A percentile compares a stretch with the other conserved stretches of the same genome.
phyloP scores from a whole-genome alignment of 1,284 basidiomycete genomes.

The Cryptococcus sp. region DNA sequence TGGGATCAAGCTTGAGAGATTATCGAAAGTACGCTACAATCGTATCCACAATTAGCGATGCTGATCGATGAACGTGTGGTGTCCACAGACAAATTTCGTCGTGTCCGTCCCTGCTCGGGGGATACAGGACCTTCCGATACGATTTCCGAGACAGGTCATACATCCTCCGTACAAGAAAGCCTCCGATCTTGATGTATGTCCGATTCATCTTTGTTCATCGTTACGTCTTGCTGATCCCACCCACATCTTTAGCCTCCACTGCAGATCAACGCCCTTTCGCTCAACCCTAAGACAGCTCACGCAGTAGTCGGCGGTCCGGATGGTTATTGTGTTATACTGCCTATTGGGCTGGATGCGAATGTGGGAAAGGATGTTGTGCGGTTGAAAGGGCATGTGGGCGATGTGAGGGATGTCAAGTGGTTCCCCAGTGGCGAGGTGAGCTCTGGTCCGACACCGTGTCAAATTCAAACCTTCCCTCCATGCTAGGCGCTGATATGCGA shows the following conservation, averaged over 20 bases:
- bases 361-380: slow-evolving; percentile 22
- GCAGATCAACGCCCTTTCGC: slow-evolving; percentile 46
- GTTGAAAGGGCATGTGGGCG: slow-evolving; percentile 55
- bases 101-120: slow-evolving; percentile 36
- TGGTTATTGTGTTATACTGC: slow-evolving; percentile 48
- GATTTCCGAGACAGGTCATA: slow-evolving; percentile 47
- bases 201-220: neutral
- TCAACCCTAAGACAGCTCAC: slow-evolving; percentile 38
- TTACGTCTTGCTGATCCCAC: neutral
- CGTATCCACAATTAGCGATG: too few relatives aligned
- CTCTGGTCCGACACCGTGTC: neutral
- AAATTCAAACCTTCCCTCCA: slow-evolving; percentile 17
- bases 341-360: slow-evolving; percentile 18
- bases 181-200: slow-evolving; percentile 34
- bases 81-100: slow-evolving; percentile 34
- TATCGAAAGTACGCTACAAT: slow-evolving; percentile 35
- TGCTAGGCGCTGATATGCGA: too few relatives aligned
- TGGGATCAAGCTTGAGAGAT: slow-evolving; percentile 37
- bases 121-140: slow-evolving; percentile 27
- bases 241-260: slow-evolving; percentile 34
- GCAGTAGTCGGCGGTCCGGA: slow-evolving; percentile 52
- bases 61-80: neutral
- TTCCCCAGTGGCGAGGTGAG: slow-evolving; percentile 46
- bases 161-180: slow-evolving; percentile 41
- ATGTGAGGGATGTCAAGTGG: slow-evolving; percentile 52